Evolutionary conservation across 2,329 filamentous ascomycete genomes (phyloP).

Genomic region (Iodosphaeria phyllophila): DNA sequence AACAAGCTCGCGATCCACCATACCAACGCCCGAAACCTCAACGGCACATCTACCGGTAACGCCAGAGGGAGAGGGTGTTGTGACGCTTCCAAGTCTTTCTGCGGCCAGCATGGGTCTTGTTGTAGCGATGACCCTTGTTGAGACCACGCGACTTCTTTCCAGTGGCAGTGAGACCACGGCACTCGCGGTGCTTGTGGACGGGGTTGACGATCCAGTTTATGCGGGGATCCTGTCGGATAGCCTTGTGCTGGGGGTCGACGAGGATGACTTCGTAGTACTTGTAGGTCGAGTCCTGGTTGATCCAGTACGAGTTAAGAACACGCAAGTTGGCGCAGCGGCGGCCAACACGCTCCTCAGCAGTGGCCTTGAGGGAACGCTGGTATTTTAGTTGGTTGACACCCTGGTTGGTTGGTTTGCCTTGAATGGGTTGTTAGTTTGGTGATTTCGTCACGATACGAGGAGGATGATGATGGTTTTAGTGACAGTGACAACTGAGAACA

Average conservation of each 20-base stretch:
- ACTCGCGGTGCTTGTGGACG: conserved; percentile 99
- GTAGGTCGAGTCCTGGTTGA: conserved; percentile 99
- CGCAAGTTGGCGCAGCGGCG: conserved; percentile 97
- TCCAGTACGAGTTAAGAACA: conserved; percentile 99
- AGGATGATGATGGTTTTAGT: no score
- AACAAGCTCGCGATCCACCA: no score
- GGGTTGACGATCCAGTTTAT: conserved; percentile 99
- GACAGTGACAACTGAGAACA: conserved; percentile 15
- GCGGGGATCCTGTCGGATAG: conserved; percentile 94
- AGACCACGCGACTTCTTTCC: conserved; percentile 99
- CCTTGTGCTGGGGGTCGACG: conserved; percentile 99
- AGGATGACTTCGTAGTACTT: conserved; percentile 99
- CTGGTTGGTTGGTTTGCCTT: conserved; percentile 99
- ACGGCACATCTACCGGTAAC: conserved; percentile 58
- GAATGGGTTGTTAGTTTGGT: conserved; percentile 5
- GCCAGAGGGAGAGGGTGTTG: conserved; percentile 98
- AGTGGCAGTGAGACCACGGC: conserved; percentile 88
- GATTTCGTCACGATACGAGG: not conserved
- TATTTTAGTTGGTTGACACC: conserved; percentile 99
- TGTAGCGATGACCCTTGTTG: conserved; percentile 98
- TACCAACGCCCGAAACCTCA: conserved; percentile 13
- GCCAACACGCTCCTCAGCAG: conserved; percentile 98
- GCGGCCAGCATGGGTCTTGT: conserved; percentile 91
- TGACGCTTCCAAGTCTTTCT: conserved; percentile 99
- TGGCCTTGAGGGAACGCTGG: conserved; percentile 95